Evolutionary conservation across 1,284 basidiomycete genomes (phyloP), one percentile per base, ranked within the genome.

Genomic region (Tylopilus sp.): DNA sequence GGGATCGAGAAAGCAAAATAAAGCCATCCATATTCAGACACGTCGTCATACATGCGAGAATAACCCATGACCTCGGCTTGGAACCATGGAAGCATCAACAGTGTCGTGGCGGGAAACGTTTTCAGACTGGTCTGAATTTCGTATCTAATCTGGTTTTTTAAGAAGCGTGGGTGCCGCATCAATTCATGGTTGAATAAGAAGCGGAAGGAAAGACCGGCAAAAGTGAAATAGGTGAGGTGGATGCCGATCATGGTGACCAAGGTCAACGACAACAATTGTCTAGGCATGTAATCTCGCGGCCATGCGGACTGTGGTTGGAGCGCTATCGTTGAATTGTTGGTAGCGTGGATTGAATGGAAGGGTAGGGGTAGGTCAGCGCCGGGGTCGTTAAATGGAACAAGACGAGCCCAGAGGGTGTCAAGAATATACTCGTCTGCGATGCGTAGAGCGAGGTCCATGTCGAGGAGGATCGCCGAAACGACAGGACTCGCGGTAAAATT

Each of bases 101-200:
- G 59, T 25, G 77, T 87, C 19, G 7, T 17, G 13, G 14, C 72
- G 0, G 93, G 92, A 66, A 97, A 96, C 0, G 93, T 87, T 44
- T 78, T 76, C 50, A 98, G 59, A 53, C 88, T 92, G 48, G 73
- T 74, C 59, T 81, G 74, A 60, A 99, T 98, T 74, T 99, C 96
- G 56, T 85, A 78, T 57, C 79, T 78, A 58, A 93, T 82, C 72
- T 98, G 95, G 66, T 92, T 83, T 66, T 92, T 90, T 49, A 97
- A 78, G 77, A 95, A 99, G 29, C 89, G 83, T 0, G 96, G 97
- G 74, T 99, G 96, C 44, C 84, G 83, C 86, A 94, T 94, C 85
- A 99, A 92, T 20, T 94, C 86, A 64, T 94, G 88, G 75, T 99
- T 95, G 82, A 98, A 99, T 56, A 99, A 82, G 72, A 81, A 88